A percentile compares a stretch with the other conserved stretches of the same genome.
Evolutionary conservation across 768 basidiomycete species (phyloP).

Genomic region (Podaxis rugospora): DNA sequence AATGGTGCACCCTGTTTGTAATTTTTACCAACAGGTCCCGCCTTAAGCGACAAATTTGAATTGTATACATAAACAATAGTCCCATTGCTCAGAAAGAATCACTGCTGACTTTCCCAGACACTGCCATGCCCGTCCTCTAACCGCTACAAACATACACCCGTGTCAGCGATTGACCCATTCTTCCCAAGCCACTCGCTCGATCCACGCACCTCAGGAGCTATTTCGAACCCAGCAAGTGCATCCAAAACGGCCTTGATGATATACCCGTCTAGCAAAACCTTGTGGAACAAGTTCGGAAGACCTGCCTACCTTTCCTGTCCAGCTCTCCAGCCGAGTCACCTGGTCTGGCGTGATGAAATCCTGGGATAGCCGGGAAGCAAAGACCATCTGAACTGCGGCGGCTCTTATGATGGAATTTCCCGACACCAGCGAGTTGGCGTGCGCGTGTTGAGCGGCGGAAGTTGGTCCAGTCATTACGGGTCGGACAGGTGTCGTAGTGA

Average conservation of each 20-base stretch:
- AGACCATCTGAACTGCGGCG: conserved; percentile 80
- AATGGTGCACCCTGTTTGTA: background rate
- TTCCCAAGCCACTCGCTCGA: conserved; percentile 9
- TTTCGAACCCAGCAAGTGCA: conserved; percentile 43
- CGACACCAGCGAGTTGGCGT: conserved; percentile 15
- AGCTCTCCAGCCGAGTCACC: conserved; percentile 55
- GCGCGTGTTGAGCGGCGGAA: conserved; percentile 19
- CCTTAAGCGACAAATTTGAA: background rate
- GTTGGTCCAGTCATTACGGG: conserved; percentile 30
- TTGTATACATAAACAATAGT: background rate
- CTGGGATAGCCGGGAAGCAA: conserved; percentile 66
- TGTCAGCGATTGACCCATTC: conserved; percentile 16
- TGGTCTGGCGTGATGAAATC: conserved; percentile 73
- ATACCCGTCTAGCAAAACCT: conserved; percentile 1
- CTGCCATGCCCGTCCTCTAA: conserved; percentile 51
- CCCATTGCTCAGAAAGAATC: conserved; percentile 7
- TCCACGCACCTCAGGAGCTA: conserved; percentile 46
- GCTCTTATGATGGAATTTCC: conserved; percentile 49
- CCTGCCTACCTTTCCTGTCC: conserved; percentile 45
- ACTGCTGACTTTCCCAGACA: conserved; percentile 45
- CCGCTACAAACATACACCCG: conserved; percentile 28
- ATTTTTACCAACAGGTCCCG: too few species aligned
- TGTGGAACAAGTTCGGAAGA: conserved; percentile 6
- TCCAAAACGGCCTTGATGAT: conserved; percentile 45
- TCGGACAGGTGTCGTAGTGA: conserved; percentile 38